Conservation (phyloP, 2,329 filamentous ascomycete genomes). For the Albifimbria verrucaria region DNA sequence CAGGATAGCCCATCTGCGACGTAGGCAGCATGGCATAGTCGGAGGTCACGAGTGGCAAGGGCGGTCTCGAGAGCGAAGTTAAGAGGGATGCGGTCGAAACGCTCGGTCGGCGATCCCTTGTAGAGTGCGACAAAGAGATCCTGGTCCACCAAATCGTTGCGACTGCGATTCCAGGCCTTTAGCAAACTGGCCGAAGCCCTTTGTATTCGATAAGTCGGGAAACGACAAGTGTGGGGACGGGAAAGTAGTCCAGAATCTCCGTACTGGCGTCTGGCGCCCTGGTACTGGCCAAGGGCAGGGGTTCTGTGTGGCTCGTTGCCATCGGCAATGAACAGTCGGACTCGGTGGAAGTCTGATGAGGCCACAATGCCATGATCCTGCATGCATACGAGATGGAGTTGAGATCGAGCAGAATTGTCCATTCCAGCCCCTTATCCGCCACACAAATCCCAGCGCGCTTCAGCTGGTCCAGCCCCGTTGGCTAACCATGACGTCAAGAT, state of each 20-base stretch:
- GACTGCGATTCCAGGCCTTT: constrained; percentile 19
- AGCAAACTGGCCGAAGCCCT: constrained; percentile 25
- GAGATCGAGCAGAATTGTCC: background rate
- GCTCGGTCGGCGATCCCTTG: constrained; percentile 19
- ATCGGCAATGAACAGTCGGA: background rate
- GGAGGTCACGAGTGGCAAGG: constrained; percentile 19
- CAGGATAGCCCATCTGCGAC: constrained; percentile 14
- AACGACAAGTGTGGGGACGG: constrained; percentile 26
- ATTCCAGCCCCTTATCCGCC: background rate
- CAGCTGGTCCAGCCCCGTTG: background rate
- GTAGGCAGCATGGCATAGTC: constrained; percentile 17
- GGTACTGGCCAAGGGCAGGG: background rate
- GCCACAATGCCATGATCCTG: background rate
- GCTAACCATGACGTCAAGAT: background rate
- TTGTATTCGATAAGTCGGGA: constrained; percentile 26
- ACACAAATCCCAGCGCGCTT: background rate
- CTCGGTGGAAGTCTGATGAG: background rate
- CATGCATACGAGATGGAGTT: background rate
- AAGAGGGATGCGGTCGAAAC: constrained; percentile 22
- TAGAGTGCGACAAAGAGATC: constrained; percentile 24
- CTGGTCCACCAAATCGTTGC: constrained; percentile 21
- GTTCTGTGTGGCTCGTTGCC: background rate
- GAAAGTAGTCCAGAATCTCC: constrained; percentile 25
- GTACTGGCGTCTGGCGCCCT: background rate
- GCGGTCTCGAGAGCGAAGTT: constrained; percentile 24